These are phyloP conservation scores for Clonostachys rosea DNA, from an alignment of 2,329 filamentous ascomycete species.

Conservation along the genomic window DNA sequence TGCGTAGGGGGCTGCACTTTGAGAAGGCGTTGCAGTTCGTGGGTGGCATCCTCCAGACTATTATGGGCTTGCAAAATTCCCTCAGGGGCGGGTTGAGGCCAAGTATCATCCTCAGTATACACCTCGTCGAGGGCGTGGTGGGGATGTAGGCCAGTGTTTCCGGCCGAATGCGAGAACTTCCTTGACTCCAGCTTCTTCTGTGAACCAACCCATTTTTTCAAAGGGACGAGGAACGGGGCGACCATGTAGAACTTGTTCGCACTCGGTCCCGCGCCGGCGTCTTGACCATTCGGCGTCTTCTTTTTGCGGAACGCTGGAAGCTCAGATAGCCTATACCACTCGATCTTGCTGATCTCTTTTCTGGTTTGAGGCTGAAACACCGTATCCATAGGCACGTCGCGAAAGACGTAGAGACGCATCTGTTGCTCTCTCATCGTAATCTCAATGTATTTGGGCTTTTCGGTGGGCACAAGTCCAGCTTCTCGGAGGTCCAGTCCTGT, in stretches of 20 bases:
- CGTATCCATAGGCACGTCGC: slow-evolving; percentile 81
- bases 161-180: slow-evolving; percentile 32
- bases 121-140: slow-evolving; percentile 44
- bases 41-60: slow-evolving; percentile 44
- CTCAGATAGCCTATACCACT: slow-evolving; percentile 89
- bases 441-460: slow-evolving; percentile 77
- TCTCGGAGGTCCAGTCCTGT: slow-evolving; percentile 80
- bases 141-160: slow-evolving; percentile 34
- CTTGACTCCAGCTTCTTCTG: slow-evolving; percentile 68
- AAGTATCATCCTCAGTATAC: slow-evolving; percentile 58
- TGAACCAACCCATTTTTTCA: slow-evolving; percentile 88
- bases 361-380: slow-evolving; percentile 85
- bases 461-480: slow-evolving; percentile 71
- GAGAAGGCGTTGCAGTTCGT: slow-evolving; percentile 48
- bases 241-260: slow-evolving; percentile 98
- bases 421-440: slow-evolving; percentile 90
- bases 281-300: slow-evolving; percentile 35
- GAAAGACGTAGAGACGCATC: slow-evolving; percentile 87
- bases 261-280: slow-evolving; percentile 51
- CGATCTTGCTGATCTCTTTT: slow-evolving; percentile 96
- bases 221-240: slow-evolving; percentile 77
- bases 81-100: slow-evolving; percentile 27
- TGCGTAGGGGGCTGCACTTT: slow-evolving; percentile 50
- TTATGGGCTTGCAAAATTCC: slow-evolving; percentile 25
- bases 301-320: slow-evolving; percentile 79